Conservation (phyloP, 1,284 basidiomycete species). For the Volvariella volvacea region DNA sequence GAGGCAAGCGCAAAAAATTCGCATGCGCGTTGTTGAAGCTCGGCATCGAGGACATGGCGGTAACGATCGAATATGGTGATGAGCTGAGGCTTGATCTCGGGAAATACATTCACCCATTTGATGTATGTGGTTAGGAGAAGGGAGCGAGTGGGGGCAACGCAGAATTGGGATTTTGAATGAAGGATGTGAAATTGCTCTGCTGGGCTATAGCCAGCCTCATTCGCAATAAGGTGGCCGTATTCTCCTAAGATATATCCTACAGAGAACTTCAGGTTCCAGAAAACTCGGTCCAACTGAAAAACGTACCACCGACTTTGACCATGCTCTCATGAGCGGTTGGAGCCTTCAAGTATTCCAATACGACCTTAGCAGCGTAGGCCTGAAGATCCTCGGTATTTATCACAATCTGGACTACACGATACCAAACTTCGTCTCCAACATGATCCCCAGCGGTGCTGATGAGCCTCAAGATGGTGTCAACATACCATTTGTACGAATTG, state of each 20-base stretch:
- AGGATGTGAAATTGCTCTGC: conserved; percentile 92
- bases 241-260: conserved; percentile 96
- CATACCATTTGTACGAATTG: conserved; percentile 92
- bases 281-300: neutral
- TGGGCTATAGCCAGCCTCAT: conserved; percentile 89
- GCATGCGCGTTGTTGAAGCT: conserved; percentile 97
- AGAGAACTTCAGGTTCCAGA: conserved; percentile 10
- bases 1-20: conserved; percentile 87
- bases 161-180: conserved; percentile 94
- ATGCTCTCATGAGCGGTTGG: conserved; percentile 95
- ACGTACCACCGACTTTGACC: conserved; percentile 89
- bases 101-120: conserved; percentile 99
- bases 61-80: conserved; percentile 97
- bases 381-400: conserved; percentile 98
- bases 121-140: conserved; percentile 95
- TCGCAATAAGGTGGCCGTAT: conserved; percentile 95
- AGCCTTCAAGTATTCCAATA: conserved; percentile 85
- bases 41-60: conserved; percentile 94
- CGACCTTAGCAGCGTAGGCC: conserved; percentile 91
- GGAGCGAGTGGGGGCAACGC: conserved; percentile 87
- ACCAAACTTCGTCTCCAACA: conserved; percentile 99
- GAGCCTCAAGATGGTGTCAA: conserved; percentile 92
- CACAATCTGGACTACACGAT: conserved; percentile 96
- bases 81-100: conserved; percentile 94
- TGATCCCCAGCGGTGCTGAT: conserved; percentile 97